These are phyloP conservation scores for Myxozyma melibiosi DNA, from an alignment of 805 yeast genomes.

Conservation along the genomic window DNA sequence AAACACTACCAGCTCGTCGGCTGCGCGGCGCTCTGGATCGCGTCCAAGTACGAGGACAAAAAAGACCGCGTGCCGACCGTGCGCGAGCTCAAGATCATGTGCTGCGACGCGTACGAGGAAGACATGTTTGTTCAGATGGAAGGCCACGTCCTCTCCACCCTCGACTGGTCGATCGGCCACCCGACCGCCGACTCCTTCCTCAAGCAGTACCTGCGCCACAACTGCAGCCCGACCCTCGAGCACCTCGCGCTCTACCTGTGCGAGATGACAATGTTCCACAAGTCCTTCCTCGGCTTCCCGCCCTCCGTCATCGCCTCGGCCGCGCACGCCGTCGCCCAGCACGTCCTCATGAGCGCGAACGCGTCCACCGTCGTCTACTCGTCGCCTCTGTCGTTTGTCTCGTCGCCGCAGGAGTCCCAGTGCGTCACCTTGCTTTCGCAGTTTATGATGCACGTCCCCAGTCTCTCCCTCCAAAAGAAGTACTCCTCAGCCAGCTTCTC, in stretches of 20 bases:
- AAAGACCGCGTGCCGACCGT: constrained; percentile 75
- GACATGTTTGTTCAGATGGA: constrained; percentile 75
- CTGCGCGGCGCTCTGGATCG: constrained; percentile 90
- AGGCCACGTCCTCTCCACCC: constrained; percentile 66
- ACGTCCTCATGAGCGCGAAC: constrained; percentile 23
- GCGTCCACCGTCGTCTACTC: neutral
- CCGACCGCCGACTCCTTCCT: constrained; percentile 57
- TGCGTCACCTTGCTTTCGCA: constrained; percentile 43
- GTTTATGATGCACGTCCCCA: constrained; percentile 41
- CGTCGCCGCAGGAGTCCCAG: constrained; percentile 34
- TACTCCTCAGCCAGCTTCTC: constrained; percentile 38
- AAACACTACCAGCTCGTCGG: constrained; percentile 90
- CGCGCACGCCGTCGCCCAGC: constrained; percentile 43
- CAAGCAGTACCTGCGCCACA: constrained; percentile 33
- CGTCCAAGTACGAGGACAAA: constrained; percentile 79
- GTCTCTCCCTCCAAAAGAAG: constrained; percentile 45
- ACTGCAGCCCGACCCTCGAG: constrained; percentile 30
- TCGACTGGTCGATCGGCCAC: constrained; percentile 71
- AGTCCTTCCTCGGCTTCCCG: constrained; percentile 37
- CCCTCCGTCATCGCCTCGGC: constrained; percentile 43
- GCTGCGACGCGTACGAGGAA: constrained; percentile 66
- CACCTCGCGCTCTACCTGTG: constrained; percentile 42
- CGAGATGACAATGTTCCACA: constrained; percentile 43
- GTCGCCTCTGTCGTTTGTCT: neutral
- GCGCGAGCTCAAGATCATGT: constrained; percentile 67